Percentiles rank a stretch among this genome's conserved stretches.
Conservation (phyloP, 257 asterid species). For the Fraxinus quadrangulata region DNA sequence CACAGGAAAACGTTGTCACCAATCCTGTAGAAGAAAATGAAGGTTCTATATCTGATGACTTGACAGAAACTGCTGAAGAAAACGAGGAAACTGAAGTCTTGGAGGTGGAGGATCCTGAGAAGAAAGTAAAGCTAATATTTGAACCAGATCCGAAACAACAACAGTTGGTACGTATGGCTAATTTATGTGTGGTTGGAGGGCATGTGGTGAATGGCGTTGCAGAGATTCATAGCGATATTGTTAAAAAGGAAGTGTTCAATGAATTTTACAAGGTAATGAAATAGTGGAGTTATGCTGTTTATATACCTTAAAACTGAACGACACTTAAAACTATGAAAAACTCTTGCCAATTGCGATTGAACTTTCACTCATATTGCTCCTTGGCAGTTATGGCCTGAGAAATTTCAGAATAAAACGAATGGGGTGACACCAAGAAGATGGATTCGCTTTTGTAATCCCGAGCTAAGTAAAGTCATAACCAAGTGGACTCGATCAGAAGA, state of each 20-base stretch:
- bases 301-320: neutral
- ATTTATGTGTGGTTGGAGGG: slow-evolving; percentile 80
- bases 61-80: slow-evolving; percentile 23
- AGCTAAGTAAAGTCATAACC: slow-evolving; percentile 50
- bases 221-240: slow-evolving; percentile 83
- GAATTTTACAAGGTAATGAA: slow-evolving; percentile 69
- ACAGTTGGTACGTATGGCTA: slow-evolving; percentile 84
- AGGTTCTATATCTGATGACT: slow-evolving; percentile 33
- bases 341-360: slow-evolving; percentile 12
- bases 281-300: neutral
- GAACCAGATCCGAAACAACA: slow-evolving; percentile 46
- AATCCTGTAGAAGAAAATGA: slow-evolving; percentile 27
- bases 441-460: slow-evolving; percentile 58
- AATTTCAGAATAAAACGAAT: slow-evolving; percentile 63
- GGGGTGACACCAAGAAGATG: slow-evolving; percentile 74
- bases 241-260: slow-evolving; percentile 73
- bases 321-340: neutral
- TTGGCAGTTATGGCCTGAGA: slow-evolving; percentile 63
- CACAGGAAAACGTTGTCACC: slow-evolving; percentile 40
- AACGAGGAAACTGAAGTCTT: slow-evolving; percentile 26
- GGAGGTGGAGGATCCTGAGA: slow-evolving; percentile 28
- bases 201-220: slow-evolving; percentile 95
- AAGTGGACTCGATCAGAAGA: slow-evolving; percentile 66
- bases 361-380: slow-evolving; percentile 13
- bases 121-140: slow-evolving; percentile 37